A percentile compares a stretch with the other conserved stretches of the same genome.
Evolutionary conservation across 495 filamentous ascomycete species (phyloP).

Genomic region (Talaromyces borbonicus): DNA sequence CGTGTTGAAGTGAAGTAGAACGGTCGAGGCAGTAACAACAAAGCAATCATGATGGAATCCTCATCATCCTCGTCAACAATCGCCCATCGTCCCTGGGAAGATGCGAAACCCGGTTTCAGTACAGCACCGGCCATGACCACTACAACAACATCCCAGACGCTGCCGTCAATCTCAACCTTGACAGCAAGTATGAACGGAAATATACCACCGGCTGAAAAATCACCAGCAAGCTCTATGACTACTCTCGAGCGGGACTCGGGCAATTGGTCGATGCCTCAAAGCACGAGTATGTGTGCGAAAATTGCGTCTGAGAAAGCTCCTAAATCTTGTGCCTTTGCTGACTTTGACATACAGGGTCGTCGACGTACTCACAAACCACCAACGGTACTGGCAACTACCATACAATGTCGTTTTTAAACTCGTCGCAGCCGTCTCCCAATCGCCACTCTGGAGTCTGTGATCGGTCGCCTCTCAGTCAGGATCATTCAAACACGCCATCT

Average conservation of each 20-base stretch:
- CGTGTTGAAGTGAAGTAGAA: not conserved
- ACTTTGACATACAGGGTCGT: slow-evolving; percentile 35
- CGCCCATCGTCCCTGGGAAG: slow-evolving; percentile 35
- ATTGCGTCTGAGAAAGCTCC: too few relatives aligned
- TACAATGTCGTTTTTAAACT: slow-evolving; percentile 37
- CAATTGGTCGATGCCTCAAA: slow-evolving; percentile 43
- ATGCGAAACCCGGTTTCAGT: slow-evolving; percentile 24
- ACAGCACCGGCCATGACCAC: slow-evolving; percentile 17
- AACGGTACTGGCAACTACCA: slow-evolving; percentile 42
- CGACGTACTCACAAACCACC: slow-evolving; percentile 42
- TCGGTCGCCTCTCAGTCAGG: slow-evolving; percentile 32
- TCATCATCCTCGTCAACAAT: too few relatives aligned
- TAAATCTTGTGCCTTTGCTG: too few relatives aligned
- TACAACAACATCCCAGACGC: slow-evolving; percentile 29
- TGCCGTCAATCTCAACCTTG: slow-evolving; percentile 39
- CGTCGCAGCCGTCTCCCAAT: slow-evolving; percentile 43
- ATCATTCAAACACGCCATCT: slow-evolving; percentile 33
- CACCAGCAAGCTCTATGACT: slow-evolving; percentile 37
- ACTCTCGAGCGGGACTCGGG: slow-evolving; percentile 41
- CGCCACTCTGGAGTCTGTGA: slow-evolving; percentile 34
- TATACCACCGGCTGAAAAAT: slow-evolving; percentile 28
- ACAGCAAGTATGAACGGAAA: slow-evolving; percentile 31
- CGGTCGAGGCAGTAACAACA: not conserved
- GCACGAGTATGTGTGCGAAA: slow-evolving; percentile 34
- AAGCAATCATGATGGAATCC: slow-evolving; percentile 25